Conservation (phyloP, 2,329 filamentous ascomycete species). For the Penicillium sp. region DNA sequence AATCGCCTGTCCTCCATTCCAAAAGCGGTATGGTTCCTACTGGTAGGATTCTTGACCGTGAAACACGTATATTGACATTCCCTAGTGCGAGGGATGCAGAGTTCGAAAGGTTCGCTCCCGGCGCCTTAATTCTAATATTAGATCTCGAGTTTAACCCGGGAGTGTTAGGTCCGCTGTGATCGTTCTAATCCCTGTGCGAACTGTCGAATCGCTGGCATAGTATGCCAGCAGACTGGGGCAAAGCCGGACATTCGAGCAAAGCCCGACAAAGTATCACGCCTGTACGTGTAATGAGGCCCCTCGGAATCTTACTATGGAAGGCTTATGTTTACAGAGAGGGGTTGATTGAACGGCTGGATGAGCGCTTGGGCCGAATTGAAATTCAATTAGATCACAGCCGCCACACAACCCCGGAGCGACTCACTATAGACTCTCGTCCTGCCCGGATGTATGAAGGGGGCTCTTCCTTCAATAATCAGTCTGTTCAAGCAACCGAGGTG, state of each 20-base stretch:
- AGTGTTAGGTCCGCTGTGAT: slow-evolving; percentile 25
- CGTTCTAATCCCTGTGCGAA: slow-evolving; percentile 25
- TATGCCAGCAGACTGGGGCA: slow-evolving; percentile 18
- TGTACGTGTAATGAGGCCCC: slow-evolving; percentile 13
- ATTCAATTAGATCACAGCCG: background rate
- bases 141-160: background rate
- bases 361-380: slow-evolving; percentile 21
- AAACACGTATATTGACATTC: background rate
- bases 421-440: slow-evolving; percentile 4
- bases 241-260: slow-evolving; percentile 11
- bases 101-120: slow-evolving; percentile 24
- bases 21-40: slow-evolving; percentile 22
- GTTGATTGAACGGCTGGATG: slow-evolving; percentile 17
- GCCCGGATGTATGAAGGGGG: slow-evolving; percentile 19
- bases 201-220: slow-evolving; percentile 20
- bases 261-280: slow-evolving; percentile 4
- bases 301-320: background rate
- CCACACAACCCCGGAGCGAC: slow-evolving; percentile 3
- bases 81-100: slow-evolving; percentile 28
- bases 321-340: slow-evolving; percentile 15
- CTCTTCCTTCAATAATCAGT: slow-evolving; percentile 24
- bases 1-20: slow-evolving; percentile 23
- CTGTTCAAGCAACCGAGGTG: slow-evolving; percentile 21
- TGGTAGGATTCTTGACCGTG: background rate
- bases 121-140: background rate